Conservation (phyloP, 148 eudicot genomes). For the Rhododendron vialii region DNA sequence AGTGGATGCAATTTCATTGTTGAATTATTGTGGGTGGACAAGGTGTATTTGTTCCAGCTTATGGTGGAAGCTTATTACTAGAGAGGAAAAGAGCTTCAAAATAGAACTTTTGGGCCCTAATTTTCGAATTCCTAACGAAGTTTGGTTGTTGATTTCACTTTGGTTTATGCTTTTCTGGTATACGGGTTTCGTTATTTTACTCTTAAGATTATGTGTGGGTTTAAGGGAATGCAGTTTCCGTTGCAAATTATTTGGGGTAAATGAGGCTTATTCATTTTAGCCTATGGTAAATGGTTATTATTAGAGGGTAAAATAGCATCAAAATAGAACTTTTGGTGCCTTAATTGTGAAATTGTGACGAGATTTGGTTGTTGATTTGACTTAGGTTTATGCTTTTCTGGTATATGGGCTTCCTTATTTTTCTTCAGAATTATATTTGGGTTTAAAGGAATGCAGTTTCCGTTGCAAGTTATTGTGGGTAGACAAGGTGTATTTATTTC, state of each 20-base stretch:
- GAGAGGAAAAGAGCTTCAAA: background rate
- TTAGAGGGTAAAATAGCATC: background rate
- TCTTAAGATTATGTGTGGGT: background rate
- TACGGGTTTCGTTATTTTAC: background rate
- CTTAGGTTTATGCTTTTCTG: background rate
- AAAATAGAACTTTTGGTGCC: background rate
- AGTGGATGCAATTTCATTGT: too few species aligned
- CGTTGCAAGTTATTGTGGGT: background rate
- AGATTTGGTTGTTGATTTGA: background rate
- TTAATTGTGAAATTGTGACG: too few species aligned
- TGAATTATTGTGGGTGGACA: too few species aligned
- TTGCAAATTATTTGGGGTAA: too few species aligned
- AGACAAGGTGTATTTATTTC: background rate
- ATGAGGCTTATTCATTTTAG: too few species aligned
- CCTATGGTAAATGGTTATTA: background rate
- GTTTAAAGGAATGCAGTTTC: background rate
- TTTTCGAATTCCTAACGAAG: too few species aligned
- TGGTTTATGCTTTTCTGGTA: too few species aligned
- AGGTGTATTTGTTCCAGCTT: too few species aligned
- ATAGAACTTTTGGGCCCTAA: background rate
- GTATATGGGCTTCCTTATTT: background rate
- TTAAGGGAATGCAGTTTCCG: background rate
- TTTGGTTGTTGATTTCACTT: too few species aligned
- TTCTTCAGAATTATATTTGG: background rate
- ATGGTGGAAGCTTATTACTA: too few species aligned